Conservation (phyloP, 2,329 filamentous ascomycete species). For the Dactylellina cionopaga region DNA sequence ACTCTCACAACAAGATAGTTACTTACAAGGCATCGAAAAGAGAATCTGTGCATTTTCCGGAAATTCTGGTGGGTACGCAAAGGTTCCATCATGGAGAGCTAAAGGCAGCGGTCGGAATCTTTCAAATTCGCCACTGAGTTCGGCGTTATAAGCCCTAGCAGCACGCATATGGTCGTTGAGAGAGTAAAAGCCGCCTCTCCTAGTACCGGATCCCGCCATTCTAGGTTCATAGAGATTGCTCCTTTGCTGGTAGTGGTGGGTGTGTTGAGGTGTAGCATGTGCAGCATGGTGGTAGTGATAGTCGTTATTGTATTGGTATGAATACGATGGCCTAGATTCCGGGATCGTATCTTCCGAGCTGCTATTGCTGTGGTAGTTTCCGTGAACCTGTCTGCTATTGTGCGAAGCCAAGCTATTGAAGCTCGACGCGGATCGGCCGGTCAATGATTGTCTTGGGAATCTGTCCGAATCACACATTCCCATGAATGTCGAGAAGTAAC, state of each 20-base stretch:
- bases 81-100: conserved; percentile 19
- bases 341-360: conserved; percentile 38
- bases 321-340: conserved; percentile 34
- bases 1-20: background rate
- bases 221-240: conserved; percentile 31
- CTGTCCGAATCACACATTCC: conserved; percentile 50
- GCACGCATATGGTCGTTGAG: conserved; percentile 15
- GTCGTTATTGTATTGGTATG: conserved; percentile 27
- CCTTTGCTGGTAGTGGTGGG: conserved; percentile 26
- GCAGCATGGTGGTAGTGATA: conserved; percentile 6
- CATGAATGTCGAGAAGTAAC: conserved; percentile 43
- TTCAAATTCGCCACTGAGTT: conserved; percentile 42
- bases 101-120: conserved; percentile 41
- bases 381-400: conserved; percentile 27
- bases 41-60: conserved; percentile 47
- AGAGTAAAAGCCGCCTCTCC: conserved; percentile 40
- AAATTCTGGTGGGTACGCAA: conserved; percentile 31
- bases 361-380: conserved; percentile 41
- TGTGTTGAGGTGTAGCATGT: background rate
- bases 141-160: conserved; percentile 42
- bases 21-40: conserved; percentile 46
- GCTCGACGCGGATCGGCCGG: conserved; percentile 40
- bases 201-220: conserved; percentile 45
- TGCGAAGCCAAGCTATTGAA: conserved; percentile 32
- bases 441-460: conserved; percentile 28